These are phyloP conservation scores for Ocimum tenuiflorum DNA, from an alignment of 257 asterid species.

Conservation along the genomic window DNA sequence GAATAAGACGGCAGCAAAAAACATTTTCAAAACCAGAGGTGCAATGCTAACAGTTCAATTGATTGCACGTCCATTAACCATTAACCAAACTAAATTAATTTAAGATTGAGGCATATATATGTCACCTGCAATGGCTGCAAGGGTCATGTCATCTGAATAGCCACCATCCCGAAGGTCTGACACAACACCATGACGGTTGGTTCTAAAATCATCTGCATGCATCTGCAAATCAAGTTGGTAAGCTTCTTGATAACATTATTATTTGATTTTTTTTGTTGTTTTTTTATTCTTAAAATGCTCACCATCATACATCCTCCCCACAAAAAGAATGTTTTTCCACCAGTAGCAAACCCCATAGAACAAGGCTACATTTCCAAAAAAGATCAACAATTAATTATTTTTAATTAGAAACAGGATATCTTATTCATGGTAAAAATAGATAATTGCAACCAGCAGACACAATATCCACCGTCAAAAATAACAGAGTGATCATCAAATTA, in stretches of 20 bases:
- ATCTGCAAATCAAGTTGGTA: slow-evolving; percentile 46
- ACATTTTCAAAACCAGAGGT: not conserved
- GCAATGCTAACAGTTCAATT: not conserved
- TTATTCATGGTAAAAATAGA: too few relatives aligned
- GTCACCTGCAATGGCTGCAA: slow-evolving; percentile 88
- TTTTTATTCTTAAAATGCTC: slow-evolving; percentile 15
- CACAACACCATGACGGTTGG: slow-evolving; percentile 65
- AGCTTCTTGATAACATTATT: slow-evolving; percentile 16
- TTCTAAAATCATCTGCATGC: slow-evolving; percentile 99
- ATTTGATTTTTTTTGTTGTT: not conserved
- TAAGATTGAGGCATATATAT: slow-evolving; percentile 7
- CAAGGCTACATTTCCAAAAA: slow-evolving; percentile 63
- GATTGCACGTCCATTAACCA: slow-evolving; percentile 4
- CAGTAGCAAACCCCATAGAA: slow-evolving; percentile 99
- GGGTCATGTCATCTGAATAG: slow-evolving; percentile 99
- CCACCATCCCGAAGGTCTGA: slow-evolving; percentile 92
- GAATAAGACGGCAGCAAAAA: slow-evolving; percentile 20
- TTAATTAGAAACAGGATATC: not conserved
- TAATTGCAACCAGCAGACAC: not conserved
- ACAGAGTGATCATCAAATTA: not conserved
- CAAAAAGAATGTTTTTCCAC: slow-evolving; percentile 90
- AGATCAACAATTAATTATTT: slow-evolving; percentile 1
- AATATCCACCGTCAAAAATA: not conserved
- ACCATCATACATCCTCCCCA: slow-evolving; percentile 99
- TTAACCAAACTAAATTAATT: not conserved